Evolutionary conservation across 331 rosid species (phyloP), one percentile per base, ranked within the genome.

Genomic region (Telfairia occidentalis): DNA sequence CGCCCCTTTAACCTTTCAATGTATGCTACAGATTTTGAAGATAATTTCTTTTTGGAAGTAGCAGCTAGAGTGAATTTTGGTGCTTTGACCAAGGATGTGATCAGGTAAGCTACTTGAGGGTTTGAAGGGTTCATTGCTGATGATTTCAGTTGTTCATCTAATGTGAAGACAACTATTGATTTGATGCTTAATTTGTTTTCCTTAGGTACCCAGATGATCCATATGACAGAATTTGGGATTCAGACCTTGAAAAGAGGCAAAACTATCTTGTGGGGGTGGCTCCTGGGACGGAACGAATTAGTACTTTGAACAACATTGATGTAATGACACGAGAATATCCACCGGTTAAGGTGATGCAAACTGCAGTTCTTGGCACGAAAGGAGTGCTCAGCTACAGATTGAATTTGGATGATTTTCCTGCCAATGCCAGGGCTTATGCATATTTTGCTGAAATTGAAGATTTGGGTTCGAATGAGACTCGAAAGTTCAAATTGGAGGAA

Each of bases 141-240:
- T 66, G 30, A 16, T 7, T 72, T 30, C 16, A 10, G 8, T 12
- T 7, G 61, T 72, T 72, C 18, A 7, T 35, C 21, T 9, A 23
- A 38, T n/a, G 19, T 37, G 61, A 5, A 2, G 48, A 29, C 5
- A 37, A 12, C 38, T 55, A 0, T 63, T 16, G 23, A 32, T n/a
- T 9, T 37, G 64, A 46, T 81, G 38, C 18, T 28, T 46, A 12
- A 69, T 76, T 23, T 38, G 64, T 79, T 59, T 84, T 66, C 63
- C 49, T 83, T 88, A 91, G 98, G 92, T 91, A 91, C 85, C 97
- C 98, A 38, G 98, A 94, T 84, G 98, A 94, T 66, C 98, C 97
- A 1, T 94, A 88, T 85, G 97, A 94, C 80, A 91, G 98, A 87
- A 87, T 94, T 82, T 94, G 98, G 97, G 95, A 86, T 61, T 94